Conservation (phyloP, 495 filamentous ascomycete species). For the Hypoxylon fragiforme region DNA sequence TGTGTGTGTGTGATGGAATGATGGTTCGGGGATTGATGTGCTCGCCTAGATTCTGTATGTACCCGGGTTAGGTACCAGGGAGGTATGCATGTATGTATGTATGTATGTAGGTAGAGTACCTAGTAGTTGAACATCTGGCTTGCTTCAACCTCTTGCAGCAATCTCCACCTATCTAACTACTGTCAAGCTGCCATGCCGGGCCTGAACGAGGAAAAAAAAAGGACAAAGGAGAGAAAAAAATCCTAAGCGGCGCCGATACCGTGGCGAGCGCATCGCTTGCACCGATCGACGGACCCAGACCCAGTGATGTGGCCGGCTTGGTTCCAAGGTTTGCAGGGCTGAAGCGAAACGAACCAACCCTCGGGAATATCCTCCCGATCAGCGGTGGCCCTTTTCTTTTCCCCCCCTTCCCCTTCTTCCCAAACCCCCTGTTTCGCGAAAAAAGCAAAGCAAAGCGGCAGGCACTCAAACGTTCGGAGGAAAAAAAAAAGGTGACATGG, state of each 20-base stretch:
- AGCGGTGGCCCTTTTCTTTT: constrained; percentile 29
- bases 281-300: constrained; percentile 23
- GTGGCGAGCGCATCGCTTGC: constrained; percentile 10
- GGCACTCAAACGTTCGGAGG: constrained; percentile 20
- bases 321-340: constrained; percentile 32
- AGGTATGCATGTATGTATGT: too few species aligned
- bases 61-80: too few species aligned
- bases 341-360: too few species aligned
- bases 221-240: too few species aligned
- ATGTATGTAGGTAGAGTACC: too few species aligned
- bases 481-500: neutral
- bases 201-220: too few species aligned
- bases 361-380: constrained; percentile 30
- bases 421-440: constrained; percentile 24
- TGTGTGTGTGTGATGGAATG: neutral
- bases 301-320: constrained; percentile 15
- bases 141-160: neutral
- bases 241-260: constrained; percentile 18
- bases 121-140: too few species aligned
- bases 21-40: neutral
- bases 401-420: too few species aligned
- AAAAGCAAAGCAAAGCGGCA: too few species aligned
- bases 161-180: too few species aligned
- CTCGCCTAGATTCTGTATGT: too few species aligned
- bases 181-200: too few species aligned